Conservation (phyloP, 2,329 filamentous ascomycete genomes). For the Cladophialophora chaetospira region DNA sequence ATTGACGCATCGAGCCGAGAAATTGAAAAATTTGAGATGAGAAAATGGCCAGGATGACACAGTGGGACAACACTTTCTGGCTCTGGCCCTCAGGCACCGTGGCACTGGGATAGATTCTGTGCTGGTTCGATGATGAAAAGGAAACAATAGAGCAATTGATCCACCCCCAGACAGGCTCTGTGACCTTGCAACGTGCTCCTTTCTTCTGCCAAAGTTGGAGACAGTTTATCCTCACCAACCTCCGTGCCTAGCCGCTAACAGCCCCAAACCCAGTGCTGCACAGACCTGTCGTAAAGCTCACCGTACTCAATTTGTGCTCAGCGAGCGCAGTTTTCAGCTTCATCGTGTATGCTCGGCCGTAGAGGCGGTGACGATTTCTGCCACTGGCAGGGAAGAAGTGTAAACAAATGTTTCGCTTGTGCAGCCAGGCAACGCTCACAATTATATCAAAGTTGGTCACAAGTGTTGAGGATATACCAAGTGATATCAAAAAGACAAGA, state of each 20-base stretch:
- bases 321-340: no score
- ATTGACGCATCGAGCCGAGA: conserved; percentile 2
- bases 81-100: neutral
- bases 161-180: neutral
- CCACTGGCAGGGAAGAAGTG: neutral
- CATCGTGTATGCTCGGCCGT: neutral
- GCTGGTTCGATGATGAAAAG: conserved; percentile 3
- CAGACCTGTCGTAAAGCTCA: neutral
- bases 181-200: neutral
- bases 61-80: neutral
- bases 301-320: neutral
- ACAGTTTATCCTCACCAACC: no score
- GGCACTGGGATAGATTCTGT: neutral
- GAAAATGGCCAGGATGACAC: conserved; percentile 3
- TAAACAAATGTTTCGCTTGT: no score
- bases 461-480: no score
- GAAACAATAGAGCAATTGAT: conserved; percentile 3
- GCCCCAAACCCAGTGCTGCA: neutral
- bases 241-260: neutral
- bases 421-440: no score
- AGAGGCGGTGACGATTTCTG: neutral
- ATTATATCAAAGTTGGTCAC: no score
- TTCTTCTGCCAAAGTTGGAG: neutral
- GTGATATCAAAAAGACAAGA: no score
- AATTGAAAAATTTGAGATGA: neutral